Conservation (phyloP, 192 early-diverging fungal species). For the Linnemannia schmuckeri region DNA sequence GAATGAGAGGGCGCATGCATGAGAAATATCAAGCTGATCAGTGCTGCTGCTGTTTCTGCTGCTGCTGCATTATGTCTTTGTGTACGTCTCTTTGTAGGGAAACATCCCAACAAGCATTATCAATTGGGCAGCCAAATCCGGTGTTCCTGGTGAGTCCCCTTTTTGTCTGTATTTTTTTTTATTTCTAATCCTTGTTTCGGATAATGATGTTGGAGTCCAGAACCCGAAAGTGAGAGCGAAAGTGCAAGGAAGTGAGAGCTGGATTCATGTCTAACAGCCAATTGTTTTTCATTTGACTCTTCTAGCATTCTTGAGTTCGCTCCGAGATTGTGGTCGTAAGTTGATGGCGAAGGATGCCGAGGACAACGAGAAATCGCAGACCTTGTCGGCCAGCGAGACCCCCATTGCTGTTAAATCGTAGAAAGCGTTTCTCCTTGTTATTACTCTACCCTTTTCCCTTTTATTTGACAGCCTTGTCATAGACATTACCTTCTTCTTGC, state of each 20-base stretch:
- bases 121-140: constrained; percentile 58
- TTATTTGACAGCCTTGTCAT: background rate
- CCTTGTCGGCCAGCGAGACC: background rate
- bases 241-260: background rate
- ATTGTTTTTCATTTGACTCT: background rate
- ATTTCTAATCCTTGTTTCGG: background rate
- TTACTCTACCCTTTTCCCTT: background rate
- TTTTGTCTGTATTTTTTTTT: background rate
- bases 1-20: background rate
- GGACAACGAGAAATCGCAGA: background rate
- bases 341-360: constrained; percentile 21
- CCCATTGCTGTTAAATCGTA: constrained; percentile 16
- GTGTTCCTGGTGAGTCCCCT: constrained; percentile 41
- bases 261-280: background rate
- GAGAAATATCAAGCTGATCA: background rate
- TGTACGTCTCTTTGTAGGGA: constrained; percentile 17
- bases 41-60: too few relatives aligned
- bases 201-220: background rate
- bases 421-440: background rate
- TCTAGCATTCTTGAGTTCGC: constrained; percentile 10
- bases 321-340: constrained; percentile 6
- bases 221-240: background rate
- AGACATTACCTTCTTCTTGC: background rate
- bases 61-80: background rate
- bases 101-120: constrained; percentile 55